Conservation (phyloP, 2,329 filamentous ascomycete genomes). For the Sporothrix brasiliensis region DNA sequence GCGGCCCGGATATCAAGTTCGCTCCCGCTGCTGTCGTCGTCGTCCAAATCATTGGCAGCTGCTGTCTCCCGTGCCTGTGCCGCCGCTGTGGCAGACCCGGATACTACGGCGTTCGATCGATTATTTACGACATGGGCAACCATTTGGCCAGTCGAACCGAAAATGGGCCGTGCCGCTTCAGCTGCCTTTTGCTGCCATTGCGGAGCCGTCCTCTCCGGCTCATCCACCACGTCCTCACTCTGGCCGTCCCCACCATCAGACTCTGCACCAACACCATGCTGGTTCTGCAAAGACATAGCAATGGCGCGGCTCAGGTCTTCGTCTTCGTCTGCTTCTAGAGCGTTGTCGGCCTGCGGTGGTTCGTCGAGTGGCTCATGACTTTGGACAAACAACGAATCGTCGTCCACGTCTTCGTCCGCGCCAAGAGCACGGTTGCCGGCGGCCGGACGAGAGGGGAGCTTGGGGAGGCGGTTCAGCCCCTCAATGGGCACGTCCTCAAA, state of each 20-base stretch:
- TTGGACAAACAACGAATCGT: conserved; percentile 61
- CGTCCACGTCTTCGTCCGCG: conserved; percentile 48
- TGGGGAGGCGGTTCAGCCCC: conserved; percentile 82
- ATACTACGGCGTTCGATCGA: conserved; percentile 63
- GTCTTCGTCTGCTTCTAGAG: conserved; percentile 47
- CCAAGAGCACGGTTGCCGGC: conserved; percentile 30
- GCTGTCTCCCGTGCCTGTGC: conserved; percentile 44
- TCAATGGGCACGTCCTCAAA: conserved; percentile 95
- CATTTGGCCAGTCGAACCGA: conserved; percentile 57
- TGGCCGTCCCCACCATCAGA: conserved; percentile 45
- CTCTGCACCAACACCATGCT: conserved; percentile 48
- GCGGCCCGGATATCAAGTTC: conserved; percentile 81
- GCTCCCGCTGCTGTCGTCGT: conserved; percentile 66
- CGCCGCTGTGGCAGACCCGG: conserved; percentile 15
- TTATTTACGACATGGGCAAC: conserved; percentile 77
- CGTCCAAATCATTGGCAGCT: conserved; percentile 26
- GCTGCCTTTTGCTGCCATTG: conserved; percentile 61
- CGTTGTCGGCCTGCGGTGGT: conserved; percentile 41
- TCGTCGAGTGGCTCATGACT: conserved; percentile 39
- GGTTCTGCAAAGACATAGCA: conserved; percentile 76
- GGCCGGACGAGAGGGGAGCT: conserved; percentile 44
- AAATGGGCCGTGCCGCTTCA: conserved; percentile 55
- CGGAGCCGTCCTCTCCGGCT: conserved; percentile 56
- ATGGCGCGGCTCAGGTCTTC: conserved; percentile 79
- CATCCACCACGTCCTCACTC: conserved; percentile 40